Percentiles rank a stretch among this genome's conserved stretches.
Conservation (phyloP, 2,329 filamentous ascomycete genomes). For the Diaporthe ampelina region DNA sequence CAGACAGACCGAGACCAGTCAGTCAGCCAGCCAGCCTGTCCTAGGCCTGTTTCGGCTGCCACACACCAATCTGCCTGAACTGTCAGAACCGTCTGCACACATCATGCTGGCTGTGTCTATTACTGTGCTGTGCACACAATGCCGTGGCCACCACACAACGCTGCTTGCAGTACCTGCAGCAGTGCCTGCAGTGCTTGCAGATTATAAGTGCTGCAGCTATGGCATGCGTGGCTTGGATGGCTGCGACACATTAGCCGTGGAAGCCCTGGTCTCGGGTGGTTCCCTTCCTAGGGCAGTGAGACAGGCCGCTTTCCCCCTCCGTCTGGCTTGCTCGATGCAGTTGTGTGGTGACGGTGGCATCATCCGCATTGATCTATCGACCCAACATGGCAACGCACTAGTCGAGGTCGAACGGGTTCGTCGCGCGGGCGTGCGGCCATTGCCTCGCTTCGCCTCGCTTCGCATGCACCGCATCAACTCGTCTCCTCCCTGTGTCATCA, state of each 20-base stretch:
- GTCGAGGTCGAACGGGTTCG: conserved; percentile 14
- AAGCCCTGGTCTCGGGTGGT: conserved; percentile 16
- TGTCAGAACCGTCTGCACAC: neutral
- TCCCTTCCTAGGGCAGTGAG: conserved; percentile 29
- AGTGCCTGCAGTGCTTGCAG: neutral
- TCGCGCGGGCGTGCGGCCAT: conserved; percentile 19
- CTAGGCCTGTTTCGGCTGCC: neutral
- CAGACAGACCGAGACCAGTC: conserved; percentile 19
- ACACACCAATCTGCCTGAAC: neutral
- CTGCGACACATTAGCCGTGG: neutral
- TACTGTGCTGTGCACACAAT: no score
- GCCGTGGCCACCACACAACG: neutral
- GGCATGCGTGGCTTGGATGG: conserved; percentile 10
- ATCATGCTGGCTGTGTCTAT: neutral
- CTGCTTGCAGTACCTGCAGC: neutral
- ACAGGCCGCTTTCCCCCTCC: neutral
- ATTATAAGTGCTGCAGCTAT: neutral
- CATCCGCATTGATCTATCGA: conserved; percentile 25
- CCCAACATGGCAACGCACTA: conserved; percentile 24
- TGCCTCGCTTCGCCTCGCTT: conserved; percentile 32
- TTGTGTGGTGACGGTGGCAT: conserved; percentile 6
- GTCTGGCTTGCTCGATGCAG: neutral
- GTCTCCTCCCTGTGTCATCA: conserved; percentile 7
- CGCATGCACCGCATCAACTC: conserved; percentile 11
- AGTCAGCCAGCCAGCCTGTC: neutral